Conservation (phyloP, 345 rosid genomes). For the Hirschfeldia incana region DNA sequence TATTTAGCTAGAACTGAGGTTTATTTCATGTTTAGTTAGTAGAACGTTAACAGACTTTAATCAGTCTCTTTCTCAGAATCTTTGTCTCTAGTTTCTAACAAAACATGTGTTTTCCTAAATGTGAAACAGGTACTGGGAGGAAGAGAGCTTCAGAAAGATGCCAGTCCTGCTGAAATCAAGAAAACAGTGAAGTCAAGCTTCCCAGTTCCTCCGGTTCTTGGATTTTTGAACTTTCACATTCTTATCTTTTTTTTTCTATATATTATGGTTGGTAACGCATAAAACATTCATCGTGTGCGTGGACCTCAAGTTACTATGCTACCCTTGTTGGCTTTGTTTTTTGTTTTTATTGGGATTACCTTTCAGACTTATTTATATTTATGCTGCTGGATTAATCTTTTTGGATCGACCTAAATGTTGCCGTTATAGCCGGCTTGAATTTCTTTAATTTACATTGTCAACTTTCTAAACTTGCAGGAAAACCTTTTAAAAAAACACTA, state of each 20-base stretch:
- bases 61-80: neutral
- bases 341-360: neutral
- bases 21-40: neutral
- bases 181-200: slow-evolving; percentile 20
- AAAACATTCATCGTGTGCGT: neutral
- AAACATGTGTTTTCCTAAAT: neutral
- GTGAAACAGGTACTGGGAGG: slow-evolving; percentile 28
- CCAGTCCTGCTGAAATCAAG: slow-evolving; percentile 12
- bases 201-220: slow-evolving; percentile 13
- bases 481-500: neutral
- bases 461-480: neutral
- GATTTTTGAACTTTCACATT: neutral
- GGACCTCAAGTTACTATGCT: neutral
- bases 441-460: neutral
- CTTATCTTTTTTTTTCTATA: neutral
- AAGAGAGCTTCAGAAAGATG: slow-evolving; percentile 2
- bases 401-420: neutral
- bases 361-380: neutral
- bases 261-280: neutral
- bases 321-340: neutral
- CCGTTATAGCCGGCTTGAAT: neutral
- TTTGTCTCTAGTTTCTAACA: slow-evolving; percentile 12
- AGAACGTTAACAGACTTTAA: neutral
- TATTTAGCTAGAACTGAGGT: neutral
- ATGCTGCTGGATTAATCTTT: neutral